Percentiles rank a stretch among this genome's conserved stretches.
These are phyloP conservation scores for Cornus controversa DNA, from an alignment of 148 eudicot species.

Conservation along the genomic window DNA sequence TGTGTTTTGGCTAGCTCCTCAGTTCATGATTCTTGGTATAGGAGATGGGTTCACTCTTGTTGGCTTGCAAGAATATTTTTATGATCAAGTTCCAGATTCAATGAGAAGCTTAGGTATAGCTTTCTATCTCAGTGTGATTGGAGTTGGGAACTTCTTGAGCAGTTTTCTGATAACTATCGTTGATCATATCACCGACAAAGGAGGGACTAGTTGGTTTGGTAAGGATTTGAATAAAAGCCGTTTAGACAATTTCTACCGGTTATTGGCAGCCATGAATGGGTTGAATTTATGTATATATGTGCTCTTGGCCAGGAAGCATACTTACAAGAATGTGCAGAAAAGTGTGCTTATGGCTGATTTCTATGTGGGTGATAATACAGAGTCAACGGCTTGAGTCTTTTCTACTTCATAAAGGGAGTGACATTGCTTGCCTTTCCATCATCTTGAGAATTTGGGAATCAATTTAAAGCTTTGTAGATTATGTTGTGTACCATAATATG, in stretches of 20 bases:
- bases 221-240: slow-evolving; percentile 13
- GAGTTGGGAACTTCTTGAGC: slow-evolving; percentile 19
- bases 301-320: slow-evolving; percentile 6
- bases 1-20: slow-evolving; percentile 18
- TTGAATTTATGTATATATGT: slow-evolving; percentile 10
- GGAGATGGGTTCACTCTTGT: slow-evolving; percentile 24
- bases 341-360: not conserved
- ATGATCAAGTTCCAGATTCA: slow-evolving; percentile 23
- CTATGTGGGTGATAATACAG: not conserved
- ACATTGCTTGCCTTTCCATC: not conserved
- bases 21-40: slow-evolving; percentile 11
- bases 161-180: slow-evolving; percentile 17
- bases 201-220: slow-evolving; percentile 19
- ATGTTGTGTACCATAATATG: too few relatives aligned
- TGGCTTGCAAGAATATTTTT: slow-evolving; percentile 20
- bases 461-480: not conserved
- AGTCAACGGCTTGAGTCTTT: slow-evolving; percentile 1
- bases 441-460: not conserved
- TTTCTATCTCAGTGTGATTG: slow-evolving; percentile 12
- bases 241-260: slow-evolving; percentile 22
- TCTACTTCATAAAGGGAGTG: not conserved
- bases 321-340: slow-evolving; percentile 17
- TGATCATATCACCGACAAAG: slow-evolving; percentile 4
- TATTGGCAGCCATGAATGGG: slow-evolving; percentile 16
- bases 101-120: slow-evolving; percentile 23